Conservation (phyloP, 176 grass and related monocot species). For the Neostapfia colusana region DNA sequence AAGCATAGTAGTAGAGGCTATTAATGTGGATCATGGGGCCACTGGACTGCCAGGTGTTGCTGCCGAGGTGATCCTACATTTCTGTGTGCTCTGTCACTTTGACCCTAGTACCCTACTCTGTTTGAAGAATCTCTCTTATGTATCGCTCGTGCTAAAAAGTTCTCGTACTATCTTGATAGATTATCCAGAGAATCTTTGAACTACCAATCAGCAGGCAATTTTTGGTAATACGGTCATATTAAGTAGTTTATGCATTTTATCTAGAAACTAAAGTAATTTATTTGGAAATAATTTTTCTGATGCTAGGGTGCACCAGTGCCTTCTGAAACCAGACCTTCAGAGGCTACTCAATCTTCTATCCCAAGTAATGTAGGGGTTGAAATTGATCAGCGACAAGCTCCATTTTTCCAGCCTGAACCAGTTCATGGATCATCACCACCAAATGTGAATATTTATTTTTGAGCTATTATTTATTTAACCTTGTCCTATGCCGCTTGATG, state of each 20-base stretch:
- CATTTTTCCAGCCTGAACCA: constrained; percentile 50
- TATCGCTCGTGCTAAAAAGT: constrained; percentile 34
- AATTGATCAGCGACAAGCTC: constrained; percentile 61
- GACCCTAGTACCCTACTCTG: neutral
- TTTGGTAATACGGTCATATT: constrained; percentile 51
- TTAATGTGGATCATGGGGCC: constrained; percentile 79
- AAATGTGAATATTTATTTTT: constrained; percentile 60
- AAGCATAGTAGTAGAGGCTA: constrained; percentile 88
- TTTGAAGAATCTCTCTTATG: constrained; percentile 15
- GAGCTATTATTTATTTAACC: neutral
- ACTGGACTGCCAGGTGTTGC: constrained; percentile 54
- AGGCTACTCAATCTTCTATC: constrained; percentile 45
- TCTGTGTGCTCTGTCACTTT: constrained; percentile 19
- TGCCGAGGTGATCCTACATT: constrained; percentile 58
- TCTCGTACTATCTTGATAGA: constrained; percentile 54
- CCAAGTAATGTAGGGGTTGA: constrained; percentile 64
- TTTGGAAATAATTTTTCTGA: constrained; percentile 44
- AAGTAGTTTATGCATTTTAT: constrained; percentile 31
- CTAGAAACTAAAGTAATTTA: constrained; percentile 34
- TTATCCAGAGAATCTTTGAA: constrained; percentile 71
- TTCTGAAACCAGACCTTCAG: constrained; percentile 51
- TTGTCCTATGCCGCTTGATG: constrained; percentile 18
- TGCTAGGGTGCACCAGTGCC: constrained; percentile 50
- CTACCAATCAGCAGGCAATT: constrained; percentile 30
- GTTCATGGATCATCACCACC: constrained; percentile 56